A percentile compares a stretch with the other conserved stretches of the same genome.
Conservation (phyloP, 768 basidiomycete species). For the Fomitopsis pulvina region DNA sequence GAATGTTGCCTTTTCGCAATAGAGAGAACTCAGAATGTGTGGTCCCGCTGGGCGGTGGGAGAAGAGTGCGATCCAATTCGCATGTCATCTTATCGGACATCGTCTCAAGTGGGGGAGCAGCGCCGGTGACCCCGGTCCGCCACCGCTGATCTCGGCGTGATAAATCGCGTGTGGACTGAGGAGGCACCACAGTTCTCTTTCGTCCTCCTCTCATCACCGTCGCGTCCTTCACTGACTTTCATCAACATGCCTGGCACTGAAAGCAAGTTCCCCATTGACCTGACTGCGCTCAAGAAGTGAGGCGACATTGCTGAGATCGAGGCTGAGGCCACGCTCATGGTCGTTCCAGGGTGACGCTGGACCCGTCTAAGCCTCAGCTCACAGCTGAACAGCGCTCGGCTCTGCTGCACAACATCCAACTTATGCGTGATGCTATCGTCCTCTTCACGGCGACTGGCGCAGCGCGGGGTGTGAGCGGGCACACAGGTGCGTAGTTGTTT, state of each 20-base stretch:
- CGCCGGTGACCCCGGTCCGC: constrained; percentile 5
- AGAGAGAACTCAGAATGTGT: no score
- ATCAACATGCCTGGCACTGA: constrained; percentile 34
- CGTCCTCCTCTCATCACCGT: background rate
- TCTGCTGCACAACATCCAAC: constrained; percentile 65
- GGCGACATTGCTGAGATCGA: constrained; percentile 7
- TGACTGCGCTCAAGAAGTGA: constrained; percentile 70
- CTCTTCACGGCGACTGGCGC: constrained; percentile 83
- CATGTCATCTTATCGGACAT: no score
- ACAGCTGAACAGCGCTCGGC: constrained; percentile 52
- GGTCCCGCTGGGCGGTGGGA: no score
- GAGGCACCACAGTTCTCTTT: background rate
- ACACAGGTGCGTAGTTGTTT: constrained; percentile 49
- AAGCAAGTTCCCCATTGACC: constrained; percentile 67
- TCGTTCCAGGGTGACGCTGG: constrained; percentile 54
- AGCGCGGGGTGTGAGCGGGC: constrained; percentile 82
- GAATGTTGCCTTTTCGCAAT: no score
- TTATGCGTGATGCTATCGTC: constrained; percentile 80
- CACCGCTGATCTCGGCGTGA: background rate
- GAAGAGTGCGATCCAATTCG: background rate
- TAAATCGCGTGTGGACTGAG: background rate
- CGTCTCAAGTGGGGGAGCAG: background rate
- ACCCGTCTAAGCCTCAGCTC: constrained; percentile 59
- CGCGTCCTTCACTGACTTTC: background rate
- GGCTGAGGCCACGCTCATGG: constrained; percentile 2